Base-by-base conservation (phyloP, 1,284 basidiomycete species). In the Austropuccinia psidii region DNA sequence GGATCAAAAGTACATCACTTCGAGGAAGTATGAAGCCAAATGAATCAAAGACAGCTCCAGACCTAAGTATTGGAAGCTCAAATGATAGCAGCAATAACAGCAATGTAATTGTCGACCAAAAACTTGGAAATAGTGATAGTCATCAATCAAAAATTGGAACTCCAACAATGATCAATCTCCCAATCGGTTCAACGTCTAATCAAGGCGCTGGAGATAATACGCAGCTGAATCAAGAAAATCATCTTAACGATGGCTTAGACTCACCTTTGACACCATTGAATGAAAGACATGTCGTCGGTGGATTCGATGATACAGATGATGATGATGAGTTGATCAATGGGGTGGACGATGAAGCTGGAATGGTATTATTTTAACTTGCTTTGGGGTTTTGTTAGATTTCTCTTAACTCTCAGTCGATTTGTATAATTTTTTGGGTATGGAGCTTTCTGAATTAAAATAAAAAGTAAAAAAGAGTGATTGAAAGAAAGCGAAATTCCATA, bases 251-350 rank as follows among this genome's bases (percentile, higher is more conserved):
- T 1, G 5, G 37, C 24, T 27, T 55, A 15, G 57, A 50, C 17
- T 61, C 69, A 33, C 69, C 69, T 29, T 50, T 73, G 17, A 73
- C 69, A 17, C 69, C 69, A 8, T 54, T 52, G 11, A 58, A 73
- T 29, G 21, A 57, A 11, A 31, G 57, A 31, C 69, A 60, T 15
- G 57, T 73, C 6, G 69, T 73, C 37, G 57, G 57, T 41, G 69
- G 69, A 17, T 49, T 73, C 5, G 69, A 73, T 37, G 69, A 73
- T 39, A 73, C 69, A 1, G 69, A 73, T 52, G 69, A 73, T 31
- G 52, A 55, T 33, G 69, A 73, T 19, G 55, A 61, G 55, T 37
- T 73, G n/a, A 49, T 50, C 21, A 54, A 54, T 19, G 55, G 9
- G 15, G 69, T 52, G 21, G 60, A 73, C 29, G 69, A 73, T 1